A percentile compares a stretch with the other conserved stretches of the same genome.
These are phyloP conservation scores for Yarrowia sp. DNA, from an alignment of 805 yeast genomes.

Conservation along the genomic window DNA sequence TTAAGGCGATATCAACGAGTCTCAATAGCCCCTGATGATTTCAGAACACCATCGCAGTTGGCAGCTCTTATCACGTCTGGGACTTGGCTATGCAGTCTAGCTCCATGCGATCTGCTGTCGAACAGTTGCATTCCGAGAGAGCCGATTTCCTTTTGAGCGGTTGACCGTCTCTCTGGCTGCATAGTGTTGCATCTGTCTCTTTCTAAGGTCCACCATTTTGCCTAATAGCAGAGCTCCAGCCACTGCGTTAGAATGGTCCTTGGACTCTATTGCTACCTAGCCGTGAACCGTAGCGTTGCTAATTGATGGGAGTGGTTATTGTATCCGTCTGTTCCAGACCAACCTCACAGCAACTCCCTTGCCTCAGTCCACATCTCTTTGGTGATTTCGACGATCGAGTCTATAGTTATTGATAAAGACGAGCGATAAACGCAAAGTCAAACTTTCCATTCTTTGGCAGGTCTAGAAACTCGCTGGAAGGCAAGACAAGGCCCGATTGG, in stretches of 20 bases:
- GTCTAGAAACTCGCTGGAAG: slow-evolving; percentile 14
- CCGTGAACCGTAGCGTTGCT: background rate
- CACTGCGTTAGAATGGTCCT: too few relatives aligned
- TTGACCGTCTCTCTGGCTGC: slow-evolving; percentile 4
- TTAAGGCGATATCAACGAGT: too few relatives aligned
- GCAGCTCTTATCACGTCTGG: background rate
- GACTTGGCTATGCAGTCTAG: background rate
- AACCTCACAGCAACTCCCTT: background rate
- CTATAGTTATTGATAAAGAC: background rate
- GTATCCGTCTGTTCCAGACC: background rate
- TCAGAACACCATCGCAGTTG: background rate
- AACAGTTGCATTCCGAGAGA: background rate
- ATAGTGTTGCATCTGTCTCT: slow-evolving; percentile 3
- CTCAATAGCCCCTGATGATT: background rate
- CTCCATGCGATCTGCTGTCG: slow-evolving; percentile 10
- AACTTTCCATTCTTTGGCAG: background rate
- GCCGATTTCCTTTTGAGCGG: background rate
- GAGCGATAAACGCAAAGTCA: background rate
- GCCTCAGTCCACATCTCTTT: too few relatives aligned
- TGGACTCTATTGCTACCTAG: background rate
- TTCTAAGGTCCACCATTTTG: background rate
- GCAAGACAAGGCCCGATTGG: slow-evolving; percentile 1
- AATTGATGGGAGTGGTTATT: background rate
- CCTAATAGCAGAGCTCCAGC: too few relatives aligned
- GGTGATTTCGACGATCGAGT: too few relatives aligned